Percentiles rank a stretch among this genome's conserved stretches.
Evolutionary conservation across 2,329 filamentous ascomycete species (phyloP).

Genomic region (Uncinocarpus reesii): DNA sequence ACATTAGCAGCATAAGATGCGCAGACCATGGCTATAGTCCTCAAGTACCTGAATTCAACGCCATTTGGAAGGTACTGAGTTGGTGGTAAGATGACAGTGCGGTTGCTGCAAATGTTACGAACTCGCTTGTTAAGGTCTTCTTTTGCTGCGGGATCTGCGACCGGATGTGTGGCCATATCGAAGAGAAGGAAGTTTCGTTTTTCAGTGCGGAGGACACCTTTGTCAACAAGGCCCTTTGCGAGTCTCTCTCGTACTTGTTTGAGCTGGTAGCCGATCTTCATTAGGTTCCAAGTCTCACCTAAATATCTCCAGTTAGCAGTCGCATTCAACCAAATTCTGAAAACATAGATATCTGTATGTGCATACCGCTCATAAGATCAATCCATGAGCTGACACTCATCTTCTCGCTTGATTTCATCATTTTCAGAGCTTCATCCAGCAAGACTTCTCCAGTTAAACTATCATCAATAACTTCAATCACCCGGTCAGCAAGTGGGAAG

Average conservation of each 20-base stretch:
- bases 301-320: conserved; percentile 10
- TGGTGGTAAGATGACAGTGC: conserved; percentile 78
- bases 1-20: conserved; percentile 97
- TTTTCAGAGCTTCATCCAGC: conserved; percentile 94
- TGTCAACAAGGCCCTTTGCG: conserved; percentile 95
- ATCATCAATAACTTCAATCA: conserved; percentile 96
- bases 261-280: conserved; percentile 99
- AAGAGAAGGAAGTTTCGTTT: conserved; percentile 99
- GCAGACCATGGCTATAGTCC: conserved; percentile 93
- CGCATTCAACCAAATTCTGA: neutral
- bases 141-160: conserved; percentile 91
- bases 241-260: conserved; percentile 98
- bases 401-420: conserved; percentile 99
- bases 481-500: conserved; percentile 81
- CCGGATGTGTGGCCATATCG: conserved; percentile 98
- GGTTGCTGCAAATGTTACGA: conserved; percentile 81
- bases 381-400: conserved; percentile 99
- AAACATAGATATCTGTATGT: conserved; percentile 6
- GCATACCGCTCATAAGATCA: conserved; percentile 90
- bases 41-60: conserved; percentile 83
- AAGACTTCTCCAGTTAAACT: conserved; percentile 93
- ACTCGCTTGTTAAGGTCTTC: conserved; percentile 92
- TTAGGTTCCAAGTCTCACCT: conserved; percentile 99
- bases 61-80: conserved; percentile 88
- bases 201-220: conserved; percentile 94